Percentiles rank a stretch among this genome's conserved stretches.
Conservation (phyloP, 371 early-diverging fungal species). For the Batkoa obscura region DNA sequence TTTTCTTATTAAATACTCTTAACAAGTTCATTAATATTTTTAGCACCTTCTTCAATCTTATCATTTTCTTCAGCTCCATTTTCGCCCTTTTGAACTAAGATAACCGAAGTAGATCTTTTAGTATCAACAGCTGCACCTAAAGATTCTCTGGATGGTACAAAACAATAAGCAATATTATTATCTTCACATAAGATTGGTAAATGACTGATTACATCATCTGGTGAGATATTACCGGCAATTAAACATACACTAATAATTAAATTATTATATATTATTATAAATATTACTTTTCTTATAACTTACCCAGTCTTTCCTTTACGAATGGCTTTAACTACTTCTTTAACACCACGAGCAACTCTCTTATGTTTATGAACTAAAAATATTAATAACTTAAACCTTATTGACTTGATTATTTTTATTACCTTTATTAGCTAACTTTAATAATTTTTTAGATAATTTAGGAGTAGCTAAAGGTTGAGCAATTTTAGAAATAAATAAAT, state of each 20-base stretch:
- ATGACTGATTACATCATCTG: slow-evolving; percentile 95
- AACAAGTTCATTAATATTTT: slow-evolving; percentile 33
- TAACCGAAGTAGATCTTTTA: slow-evolving; percentile 82
- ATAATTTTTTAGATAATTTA: slow-evolving; percentile 77
- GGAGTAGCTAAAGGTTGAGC: slow-evolving; percentile 85
- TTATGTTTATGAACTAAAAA: slow-evolving; percentile 69
- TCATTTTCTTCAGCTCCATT: slow-evolving; percentile 67
- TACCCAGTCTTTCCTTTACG: slow-evolving; percentile 86
- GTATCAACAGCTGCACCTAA: slow-evolving; percentile 80
- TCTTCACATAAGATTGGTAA: slow-evolving; percentile 97
- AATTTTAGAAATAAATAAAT: slow-evolving; percentile 43
- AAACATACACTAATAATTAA: slow-evolving; percentile 44
- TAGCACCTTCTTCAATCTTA: slow-evolving; percentile 49
- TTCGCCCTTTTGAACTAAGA: slow-evolving; percentile 60
- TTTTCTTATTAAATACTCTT: too few species aligned
- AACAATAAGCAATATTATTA: slow-evolving; percentile 80
- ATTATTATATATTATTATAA: neutral
- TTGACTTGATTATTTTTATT: slow-evolving; percentile 8
- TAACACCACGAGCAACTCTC: slow-evolving; percentile 85
- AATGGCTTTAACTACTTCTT: slow-evolving; percentile 91
- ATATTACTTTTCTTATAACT: slow-evolving; percentile 4
- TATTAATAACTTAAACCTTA: neutral
- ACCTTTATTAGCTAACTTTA: slow-evolving; percentile 86
- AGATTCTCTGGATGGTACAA: slow-evolving; percentile 84
- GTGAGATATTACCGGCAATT: slow-evolving; percentile 91